A percentile compares a stretch with the other conserved stretches of the same genome.
Evolutionary conservation across 2,329 filamentous ascomycete genomes (phyloP).

Genomic region (Apiospora phragmitis): DNA sequence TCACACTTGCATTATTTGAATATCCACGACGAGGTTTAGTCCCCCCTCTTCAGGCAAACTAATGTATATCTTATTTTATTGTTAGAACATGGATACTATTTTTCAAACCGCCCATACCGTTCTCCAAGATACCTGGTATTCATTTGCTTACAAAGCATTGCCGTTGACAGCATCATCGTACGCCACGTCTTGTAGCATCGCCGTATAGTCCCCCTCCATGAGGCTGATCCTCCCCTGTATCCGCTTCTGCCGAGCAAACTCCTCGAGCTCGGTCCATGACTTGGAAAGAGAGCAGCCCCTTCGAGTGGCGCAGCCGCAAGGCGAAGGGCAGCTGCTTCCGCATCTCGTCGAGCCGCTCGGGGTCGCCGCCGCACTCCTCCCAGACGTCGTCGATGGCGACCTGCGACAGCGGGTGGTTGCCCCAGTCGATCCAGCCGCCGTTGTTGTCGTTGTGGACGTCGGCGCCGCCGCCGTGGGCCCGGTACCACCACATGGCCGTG

Average conservation of each 20-base stretch:
- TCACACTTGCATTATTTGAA: background rate
- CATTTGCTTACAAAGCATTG: background rate
- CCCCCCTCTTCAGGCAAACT: background rate
- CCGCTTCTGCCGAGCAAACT: background rate
- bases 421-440: background rate
- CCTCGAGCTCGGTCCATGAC: background rate
- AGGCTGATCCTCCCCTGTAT: background rate
- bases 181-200: background rate
- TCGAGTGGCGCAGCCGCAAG: background rate
- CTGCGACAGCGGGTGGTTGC: background rate
- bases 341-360: background rate
- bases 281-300: background rate
- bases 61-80: background rate
- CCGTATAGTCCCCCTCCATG: background rate
- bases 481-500: background rate
- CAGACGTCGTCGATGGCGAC: background rate
- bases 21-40: background rate
- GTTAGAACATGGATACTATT: background rate
- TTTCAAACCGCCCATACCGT: too few species aligned
- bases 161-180: background rate
- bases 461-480: background rate
- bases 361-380: background rate
- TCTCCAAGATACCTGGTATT: background rate
- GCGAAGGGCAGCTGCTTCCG: background rate
- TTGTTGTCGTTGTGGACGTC: too few species aligned